Evolutionary conservation across 768 basidiomycete genomes (phyloP).

Genomic region (Podaxis pistillaris): DNA sequence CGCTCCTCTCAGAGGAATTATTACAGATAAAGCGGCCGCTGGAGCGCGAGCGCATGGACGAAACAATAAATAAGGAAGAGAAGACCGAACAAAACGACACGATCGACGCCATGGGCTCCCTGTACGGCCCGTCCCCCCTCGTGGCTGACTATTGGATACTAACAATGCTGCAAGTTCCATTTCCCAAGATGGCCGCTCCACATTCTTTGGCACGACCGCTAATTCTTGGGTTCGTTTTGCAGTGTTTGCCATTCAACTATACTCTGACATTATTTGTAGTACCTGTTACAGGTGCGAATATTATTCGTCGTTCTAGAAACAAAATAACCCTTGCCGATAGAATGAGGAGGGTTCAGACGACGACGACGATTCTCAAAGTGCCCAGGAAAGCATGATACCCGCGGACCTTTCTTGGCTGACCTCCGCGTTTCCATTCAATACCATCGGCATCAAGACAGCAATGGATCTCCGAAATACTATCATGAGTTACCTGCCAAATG

Average conservation of each 20-base stretch:
- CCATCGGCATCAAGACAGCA: slow-evolving; percentile 39
- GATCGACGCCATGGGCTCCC: slow-evolving; percentile 63
- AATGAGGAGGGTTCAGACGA: slow-evolving; percentile 61
- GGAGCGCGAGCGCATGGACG: slow-evolving; percentile 53
- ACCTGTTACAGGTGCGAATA: slow-evolving; percentile 58
- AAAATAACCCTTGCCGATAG: slow-evolving; percentile 32
- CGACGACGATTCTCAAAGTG: slow-evolving; percentile 38
- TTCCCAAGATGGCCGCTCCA: slow-evolving; percentile 58
- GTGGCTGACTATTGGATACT: slow-evolving; percentile 10
- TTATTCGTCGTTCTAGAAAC: not conserved
- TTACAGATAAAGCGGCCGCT: slow-evolving; percentile 66
- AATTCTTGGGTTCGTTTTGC: slow-evolving; percentile 62
- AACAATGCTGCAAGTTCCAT: slow-evolving; percentile 45
- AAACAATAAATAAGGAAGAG: slow-evolving; percentile 33
- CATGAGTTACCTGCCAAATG: slow-evolving; percentile 44
- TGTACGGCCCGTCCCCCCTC: slow-evolving; percentile 37
- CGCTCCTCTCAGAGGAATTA: slow-evolving; percentile 59
- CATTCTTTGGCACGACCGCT: slow-evolving; percentile 64
- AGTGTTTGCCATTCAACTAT: slow-evolving; percentile 7
- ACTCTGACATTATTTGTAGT: slow-evolving; percentile 35
- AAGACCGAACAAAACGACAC: slow-evolving; percentile 51
- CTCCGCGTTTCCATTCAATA: slow-evolving; percentile 58
- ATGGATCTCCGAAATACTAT: slow-evolving; percentile 44
- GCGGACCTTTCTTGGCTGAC: slow-evolving; percentile 58
- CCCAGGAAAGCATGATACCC: slow-evolving; percentile 38